A percentile compares a stretch with the other conserved stretches of the same genome.
Evolutionary conservation across 2,329 filamentous ascomycete genomes (phyloP).

Genomic region (Didymella glomerata): DNA sequence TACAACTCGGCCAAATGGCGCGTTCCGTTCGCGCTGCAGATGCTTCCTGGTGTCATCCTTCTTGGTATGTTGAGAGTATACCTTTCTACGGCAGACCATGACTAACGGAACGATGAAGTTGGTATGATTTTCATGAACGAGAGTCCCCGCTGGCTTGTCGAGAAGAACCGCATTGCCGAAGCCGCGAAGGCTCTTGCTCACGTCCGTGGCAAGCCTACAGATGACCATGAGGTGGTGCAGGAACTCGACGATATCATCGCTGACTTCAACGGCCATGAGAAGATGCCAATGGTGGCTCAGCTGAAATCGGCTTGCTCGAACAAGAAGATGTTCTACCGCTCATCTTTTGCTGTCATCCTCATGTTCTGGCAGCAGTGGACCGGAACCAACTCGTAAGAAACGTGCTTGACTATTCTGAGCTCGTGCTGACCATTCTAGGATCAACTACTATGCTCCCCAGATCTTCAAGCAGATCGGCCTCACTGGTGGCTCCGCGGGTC

Average conservation of each 20-base stretch:
- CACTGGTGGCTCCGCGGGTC: conserved; percentile 47
- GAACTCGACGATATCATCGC: conserved; percentile 55
- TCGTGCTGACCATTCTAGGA: conserved; percentile 13
- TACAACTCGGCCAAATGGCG: conserved; percentile 61
- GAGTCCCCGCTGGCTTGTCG: conserved; percentile 63
- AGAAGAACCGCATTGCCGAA: conserved; percentile 58
- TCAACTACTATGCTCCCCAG: conserved; percentile 57
- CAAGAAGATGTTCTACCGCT: conserved; percentile 53
- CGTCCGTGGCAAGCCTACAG: conserved; percentile 49
- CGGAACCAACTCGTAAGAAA: conserved; percentile 29
- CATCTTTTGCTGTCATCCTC: conserved; percentile 53
- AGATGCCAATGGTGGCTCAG: conserved; percentile 51
- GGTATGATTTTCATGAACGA: conserved; percentile 63
- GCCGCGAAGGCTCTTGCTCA: conserved; percentile 54
- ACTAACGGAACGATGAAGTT: conserved; percentile 17
- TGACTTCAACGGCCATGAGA: conserved; percentile 55
- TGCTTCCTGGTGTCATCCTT: conserved; percentile 61
- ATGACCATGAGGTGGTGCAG: conserved; percentile 48
- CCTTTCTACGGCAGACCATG: rapidly evolving
- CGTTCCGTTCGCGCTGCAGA: conserved; percentile 62
- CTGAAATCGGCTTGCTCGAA: conserved; percentile 50
- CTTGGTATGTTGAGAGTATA: conserved; percentile 30
- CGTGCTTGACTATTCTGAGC: background rate
- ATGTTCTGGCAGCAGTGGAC: conserved; percentile 58
- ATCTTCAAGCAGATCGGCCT: conserved; percentile 57